phyloP scores from a whole-genome alignment of 108 stramenopile genomes.

The Asterionellopsis glacialis region DNA sequence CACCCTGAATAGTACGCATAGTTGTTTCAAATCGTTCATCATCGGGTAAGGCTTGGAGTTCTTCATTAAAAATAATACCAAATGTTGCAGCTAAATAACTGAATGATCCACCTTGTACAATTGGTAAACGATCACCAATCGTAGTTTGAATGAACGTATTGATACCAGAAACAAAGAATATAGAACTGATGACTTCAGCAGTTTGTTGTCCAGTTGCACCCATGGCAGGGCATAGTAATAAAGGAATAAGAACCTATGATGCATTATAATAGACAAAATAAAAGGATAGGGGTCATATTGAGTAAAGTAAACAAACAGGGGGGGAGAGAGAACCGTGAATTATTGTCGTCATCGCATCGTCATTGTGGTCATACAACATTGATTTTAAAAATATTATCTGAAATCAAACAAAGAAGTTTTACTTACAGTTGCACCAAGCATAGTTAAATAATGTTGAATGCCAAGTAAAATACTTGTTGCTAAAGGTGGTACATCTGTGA shows the following conservation, averaged over 20 bases:
- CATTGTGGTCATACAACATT: too few species aligned
- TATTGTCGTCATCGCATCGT: too few species aligned
- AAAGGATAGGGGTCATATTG: too few species aligned
- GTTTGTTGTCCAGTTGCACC: slow-evolving; percentile 22
- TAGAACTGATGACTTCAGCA: slow-evolving; percentile 25
- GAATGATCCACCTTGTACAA: slow-evolving; percentile 29
- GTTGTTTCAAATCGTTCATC: slow-evolving; percentile 21
- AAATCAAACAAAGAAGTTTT: too few species aligned
- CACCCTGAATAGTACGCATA: slow-evolving; percentile 26
- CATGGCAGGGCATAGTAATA: slow-evolving; percentile 25
- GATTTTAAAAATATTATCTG: too few species aligned
- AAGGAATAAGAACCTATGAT: too few species aligned
- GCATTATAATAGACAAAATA: too few species aligned
- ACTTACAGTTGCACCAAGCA: too few species aligned
- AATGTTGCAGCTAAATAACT: slow-evolving; percentile 22
- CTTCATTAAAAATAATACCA: slow-evolving; percentile 20
- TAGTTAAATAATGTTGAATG: slow-evolving; percentile 26
- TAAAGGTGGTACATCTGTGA: slow-evolving; percentile 26
- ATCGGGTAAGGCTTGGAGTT: slow-evolving; percentile 22
- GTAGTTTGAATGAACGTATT: slow-evolving; percentile 33
- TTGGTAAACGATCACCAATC: slow-evolving; percentile 31
- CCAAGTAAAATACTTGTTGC: slow-evolving; percentile 16
- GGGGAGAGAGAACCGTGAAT: too few species aligned
- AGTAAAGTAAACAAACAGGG: too few species aligned
- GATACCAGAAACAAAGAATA: slow-evolving; percentile 21